Percentiles rank a stretch among this genome's conserved stretches.
These are phyloP conservation scores for Cladosporium sp. DNA, from an alignment of 2,329 filamentous ascomycete genomes.

Conservation along the genomic window DNA sequence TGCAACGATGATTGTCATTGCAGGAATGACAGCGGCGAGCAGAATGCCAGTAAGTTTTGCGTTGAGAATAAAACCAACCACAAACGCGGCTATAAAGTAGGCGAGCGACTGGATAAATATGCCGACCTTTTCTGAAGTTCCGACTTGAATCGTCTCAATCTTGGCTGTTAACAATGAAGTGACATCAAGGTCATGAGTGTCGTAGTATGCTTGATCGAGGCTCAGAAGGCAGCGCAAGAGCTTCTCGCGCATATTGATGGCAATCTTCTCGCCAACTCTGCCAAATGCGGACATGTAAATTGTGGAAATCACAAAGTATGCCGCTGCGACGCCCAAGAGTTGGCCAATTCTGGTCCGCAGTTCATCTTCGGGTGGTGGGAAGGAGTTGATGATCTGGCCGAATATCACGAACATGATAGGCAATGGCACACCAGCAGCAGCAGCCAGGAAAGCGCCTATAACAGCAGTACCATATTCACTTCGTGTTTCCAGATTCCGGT, in stretches of 20 bases:
- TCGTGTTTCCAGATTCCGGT: conserved; percentile 40
- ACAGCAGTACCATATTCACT: conserved; percentile 35
- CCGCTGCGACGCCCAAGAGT: conserved; percentile 43
- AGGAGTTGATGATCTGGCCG: conserved; percentile 47
- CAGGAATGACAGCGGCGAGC: conserved; percentile 45
- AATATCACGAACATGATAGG: conserved; percentile 44
- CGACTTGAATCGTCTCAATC: conserved; percentile 43
- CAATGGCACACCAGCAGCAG: conserved; percentile 38
- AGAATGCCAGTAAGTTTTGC: conserved; percentile 40
- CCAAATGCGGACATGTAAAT: conserved; percentile 49
- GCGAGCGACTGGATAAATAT: conserved; percentile 44
- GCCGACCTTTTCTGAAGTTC: conserved; percentile 45
- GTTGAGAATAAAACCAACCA: conserved; percentile 43
- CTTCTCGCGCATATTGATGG: conserved; percentile 43
- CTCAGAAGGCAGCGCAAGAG: conserved; percentile 47
- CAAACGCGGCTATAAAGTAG: conserved; percentile 44
- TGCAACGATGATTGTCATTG: conserved; percentile 42
- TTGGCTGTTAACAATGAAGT: conserved; percentile 43
- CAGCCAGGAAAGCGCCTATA: conserved; percentile 33
- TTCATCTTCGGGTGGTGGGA: conserved; percentile 45
- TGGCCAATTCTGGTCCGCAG: conserved; percentile 38
- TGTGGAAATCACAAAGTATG: conserved; percentile 49
- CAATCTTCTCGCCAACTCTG: conserved; percentile 47
- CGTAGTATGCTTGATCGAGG: conserved; percentile 51
- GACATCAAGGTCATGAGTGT: conserved; percentile 48